Conservation (phyloP, 2,329 filamentous ascomycete species). For the Aspergillus vadensis region DNA sequence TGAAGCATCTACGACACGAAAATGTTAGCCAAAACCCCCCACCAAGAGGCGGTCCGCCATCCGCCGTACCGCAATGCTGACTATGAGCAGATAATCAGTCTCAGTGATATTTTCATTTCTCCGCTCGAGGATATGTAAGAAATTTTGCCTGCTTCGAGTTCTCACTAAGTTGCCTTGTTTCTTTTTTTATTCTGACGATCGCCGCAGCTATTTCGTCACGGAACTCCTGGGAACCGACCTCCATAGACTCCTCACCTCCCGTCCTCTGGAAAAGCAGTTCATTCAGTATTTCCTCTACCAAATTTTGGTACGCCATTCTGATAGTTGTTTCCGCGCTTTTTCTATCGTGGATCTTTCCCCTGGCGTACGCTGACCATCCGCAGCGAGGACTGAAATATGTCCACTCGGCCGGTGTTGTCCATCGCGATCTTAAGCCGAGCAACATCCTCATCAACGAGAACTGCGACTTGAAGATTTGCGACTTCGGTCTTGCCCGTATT, state of each 20-base stretch:
- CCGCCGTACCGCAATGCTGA: constrained; percentile 18
- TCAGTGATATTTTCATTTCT: constrained; percentile 99
- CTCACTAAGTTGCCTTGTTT: neutral
- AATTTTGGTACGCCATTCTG: constrained; percentile 72
- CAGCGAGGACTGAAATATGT: constrained; percentile 98
- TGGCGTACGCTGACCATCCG: constrained; percentile 23
- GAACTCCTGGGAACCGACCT: constrained; percentile 96
- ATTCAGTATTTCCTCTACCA: constrained; percentile 99
- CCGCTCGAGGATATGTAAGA: constrained; percentile 93
- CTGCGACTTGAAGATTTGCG: constrained; percentile 99
- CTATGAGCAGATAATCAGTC: constrained; percentile 76
- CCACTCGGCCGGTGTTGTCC: constrained; percentile 95
- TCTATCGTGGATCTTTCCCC: neutral
- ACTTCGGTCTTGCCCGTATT: constrained; percentile 95
- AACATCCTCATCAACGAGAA: constrained; percentile 99
- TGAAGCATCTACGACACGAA: constrained; percentile 96
- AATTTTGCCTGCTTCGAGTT: constrained; percentile 32
- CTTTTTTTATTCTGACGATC: constrained; percentile 8
- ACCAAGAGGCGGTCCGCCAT: neutral
- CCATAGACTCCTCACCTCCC: constrained; percentile 89
- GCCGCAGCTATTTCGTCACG: constrained; percentile 87
- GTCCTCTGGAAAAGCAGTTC: constrained; percentile 98
- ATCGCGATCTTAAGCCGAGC: constrained; percentile 96
- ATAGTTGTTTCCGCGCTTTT: neutral
- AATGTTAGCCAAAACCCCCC: constrained; percentile 65